Evolutionary conservation across 257 asterid genomes (phyloP).

Genomic region (Verbascum thapsus): DNA sequence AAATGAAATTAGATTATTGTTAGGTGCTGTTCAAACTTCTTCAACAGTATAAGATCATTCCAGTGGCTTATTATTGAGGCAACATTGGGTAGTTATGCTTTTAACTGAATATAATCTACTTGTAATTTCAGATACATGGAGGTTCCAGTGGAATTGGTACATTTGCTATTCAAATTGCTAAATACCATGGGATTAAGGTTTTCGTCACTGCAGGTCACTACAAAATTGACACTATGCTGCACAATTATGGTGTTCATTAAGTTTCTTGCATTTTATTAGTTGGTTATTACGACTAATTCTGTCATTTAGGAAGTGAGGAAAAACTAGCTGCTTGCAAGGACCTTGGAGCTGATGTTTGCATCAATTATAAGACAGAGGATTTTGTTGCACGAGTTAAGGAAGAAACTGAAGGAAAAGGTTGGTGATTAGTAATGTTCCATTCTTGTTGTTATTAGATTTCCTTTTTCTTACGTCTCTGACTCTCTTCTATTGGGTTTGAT

Average conservation of each 20-base stretch:
- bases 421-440: background rate
- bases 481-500: background rate
- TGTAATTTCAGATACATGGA: conserved; percentile 77
- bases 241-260: background rate
- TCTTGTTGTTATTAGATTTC: conserved; percentile 11
- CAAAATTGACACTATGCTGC: conserved; percentile 15
- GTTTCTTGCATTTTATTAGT: background rate
- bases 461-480: conserved; percentile 3
- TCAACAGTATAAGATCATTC: background rate
- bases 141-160: conserved; percentile 99
- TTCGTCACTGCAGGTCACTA: conserved; percentile 88
- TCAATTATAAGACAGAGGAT: conserved; percentile 92
- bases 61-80: background rate
- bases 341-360: conserved; percentile 95
- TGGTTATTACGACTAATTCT: background rate
- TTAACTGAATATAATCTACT: conserved; percentile 7
- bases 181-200: conserved; percentile 70
- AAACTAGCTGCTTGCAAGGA: conserved; percentile 88
- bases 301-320: conserved; percentile 77
- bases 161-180: conserved; percentile 92
- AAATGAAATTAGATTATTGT: background rate
- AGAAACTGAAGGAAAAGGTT: conserved; percentile 96
- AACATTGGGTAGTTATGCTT: conserved; percentile 3
- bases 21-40: background rate
- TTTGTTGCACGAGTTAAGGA: conserved; percentile 84